A percentile compares a stretch with the other conserved stretches of the same genome.
Conservation (phyloP, 2,329 filamentous ascomycete genomes). For the Cercospora sp. region DNA sequence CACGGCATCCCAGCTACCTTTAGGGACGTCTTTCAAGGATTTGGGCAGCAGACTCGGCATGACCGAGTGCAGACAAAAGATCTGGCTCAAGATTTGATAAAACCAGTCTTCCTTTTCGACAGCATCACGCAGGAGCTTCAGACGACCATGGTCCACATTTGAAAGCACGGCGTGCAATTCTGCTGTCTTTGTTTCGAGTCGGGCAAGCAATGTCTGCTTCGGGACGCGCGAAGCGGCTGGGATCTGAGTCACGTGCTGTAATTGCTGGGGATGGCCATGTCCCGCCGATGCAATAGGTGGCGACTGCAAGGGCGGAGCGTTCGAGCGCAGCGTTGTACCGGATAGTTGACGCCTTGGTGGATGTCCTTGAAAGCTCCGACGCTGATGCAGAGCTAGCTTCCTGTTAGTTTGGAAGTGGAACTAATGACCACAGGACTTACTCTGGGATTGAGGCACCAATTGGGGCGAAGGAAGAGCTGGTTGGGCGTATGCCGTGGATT, state of each 20-base stretch:
- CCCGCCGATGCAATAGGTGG: background rate
- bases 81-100: conserved; percentile 65
- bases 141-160: conserved; percentile 41
- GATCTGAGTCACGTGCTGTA: background rate
- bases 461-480: background rate
- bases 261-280: conserved; percentile 6
- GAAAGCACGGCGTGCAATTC: conserved; percentile 3
- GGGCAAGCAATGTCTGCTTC: conserved; percentile 8
- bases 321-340: background rate
- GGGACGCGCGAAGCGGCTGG: conserved; percentile 19
- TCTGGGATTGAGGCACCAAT: background rate
- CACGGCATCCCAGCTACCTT: conserved; percentile 40
- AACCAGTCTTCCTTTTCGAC: conserved; percentile 59
- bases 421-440: background rate
- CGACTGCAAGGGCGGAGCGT: conserved; percentile 6
- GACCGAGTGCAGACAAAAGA: conserved; percentile 60
- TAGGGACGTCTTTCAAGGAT: conserved; percentile 41
- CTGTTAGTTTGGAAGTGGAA: background rate
- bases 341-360: background rate
- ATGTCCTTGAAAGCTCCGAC: background rate
- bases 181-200: conserved; percentile 7
- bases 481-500: background rate
- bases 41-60: conserved; percentile 41
- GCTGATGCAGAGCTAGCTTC: conserved; percentile 3
- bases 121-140: conserved; percentile 59